A percentile compares a stretch with the other conserved stretches of the same genome.
Evolutionary conservation across 1,284 basidiomycete species (phyloP).

Genomic region (Uromyces viciae-fabae): DNA sequence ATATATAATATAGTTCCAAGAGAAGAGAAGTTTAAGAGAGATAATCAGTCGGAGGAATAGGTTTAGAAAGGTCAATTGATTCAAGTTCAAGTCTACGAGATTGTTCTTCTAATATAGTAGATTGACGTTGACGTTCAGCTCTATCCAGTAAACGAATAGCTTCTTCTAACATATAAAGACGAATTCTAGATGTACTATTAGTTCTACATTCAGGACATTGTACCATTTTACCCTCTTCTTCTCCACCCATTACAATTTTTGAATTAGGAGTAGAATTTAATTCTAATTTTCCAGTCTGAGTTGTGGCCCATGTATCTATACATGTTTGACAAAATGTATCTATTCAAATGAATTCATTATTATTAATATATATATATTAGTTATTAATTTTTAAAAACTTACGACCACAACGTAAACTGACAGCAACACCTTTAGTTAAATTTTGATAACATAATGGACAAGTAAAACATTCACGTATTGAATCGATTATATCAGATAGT

Average conservation of each 20-base stretch:
- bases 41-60: conserved; percentile 21
- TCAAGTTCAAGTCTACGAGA: conserved; percentile 11
- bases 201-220: conserved; percentile 39
- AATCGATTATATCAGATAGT: conserved; percentile 19
- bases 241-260: neutral
- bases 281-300: too few species aligned
- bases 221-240: neutral
- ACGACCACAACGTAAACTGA: conserved; percentile 43
- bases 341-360: neutral
- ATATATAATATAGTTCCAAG: neutral
- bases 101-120: neutral
- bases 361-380: too few species aligned
- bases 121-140: conserved; percentile 29
- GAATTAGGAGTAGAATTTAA: neutral
- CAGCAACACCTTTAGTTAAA: conserved; percentile 19
- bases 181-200: conserved; percentile 9
- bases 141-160: conserved; percentile 32
- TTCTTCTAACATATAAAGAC: conserved; percentile 45
- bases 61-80: neutral
- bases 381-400: too few species aligned
- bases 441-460: conserved; percentile 42
- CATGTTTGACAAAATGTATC: conserved; percentile 44
- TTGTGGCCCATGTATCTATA: conserved; percentile 25
- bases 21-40: neutral
- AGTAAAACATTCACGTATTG: conserved; percentile 39